Base-by-base conservation (phyloP, 2,329 filamentous ascomycete genomes). In the Fusarium nisikadoi region DNA sequence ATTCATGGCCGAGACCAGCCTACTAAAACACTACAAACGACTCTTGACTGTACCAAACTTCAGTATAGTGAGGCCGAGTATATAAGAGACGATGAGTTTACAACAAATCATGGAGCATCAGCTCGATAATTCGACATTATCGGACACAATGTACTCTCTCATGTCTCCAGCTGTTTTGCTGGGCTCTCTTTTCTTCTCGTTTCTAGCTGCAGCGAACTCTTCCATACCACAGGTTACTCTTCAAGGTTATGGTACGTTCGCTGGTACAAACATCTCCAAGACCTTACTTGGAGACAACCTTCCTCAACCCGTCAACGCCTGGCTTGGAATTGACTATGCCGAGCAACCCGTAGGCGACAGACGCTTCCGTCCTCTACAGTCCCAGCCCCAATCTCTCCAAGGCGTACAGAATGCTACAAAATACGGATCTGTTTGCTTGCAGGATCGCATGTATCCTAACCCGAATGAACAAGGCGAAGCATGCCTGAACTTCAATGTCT, bases 401-500 rank as follows among this genome's bases (percentile, higher is more conserved):
- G 39, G 46, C 20, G 41, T 56, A 8, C 42, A 27, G 10, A 65
- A 63, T 16, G 58, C 62, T 13, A 55, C 62, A 8, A 52, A 27
- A 19, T 65, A 65, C 3, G 47, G 62, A 4, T 54, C 62, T 2
- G 29, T 65, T 4, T 65, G 62, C 16, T 33, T 55, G 7, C 62
- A 65, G 20, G 62, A 65, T 27, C n/a, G 29, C 8, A 55, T 46
- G 23, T 65, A 65, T 20, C 58, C 58, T 3, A 36, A 63, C 13
- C 35, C 58, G 7, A 39, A 65, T 2, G 23, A 65, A 16, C 62
- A 65, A 20, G 38, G 35, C 16, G 62, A 65, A 8, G 58, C 62
- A 6, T 63, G 62, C 9, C n/a, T 65, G 7, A 63, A 62, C 8
- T 65, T 65, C 10, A 65, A 65, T 3, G 33, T 65, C 3, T 65